Evolutionary conservation across 495 filamentous ascomycete genomes (phyloP).

Genomic region (Neurospora sp.): DNA sequence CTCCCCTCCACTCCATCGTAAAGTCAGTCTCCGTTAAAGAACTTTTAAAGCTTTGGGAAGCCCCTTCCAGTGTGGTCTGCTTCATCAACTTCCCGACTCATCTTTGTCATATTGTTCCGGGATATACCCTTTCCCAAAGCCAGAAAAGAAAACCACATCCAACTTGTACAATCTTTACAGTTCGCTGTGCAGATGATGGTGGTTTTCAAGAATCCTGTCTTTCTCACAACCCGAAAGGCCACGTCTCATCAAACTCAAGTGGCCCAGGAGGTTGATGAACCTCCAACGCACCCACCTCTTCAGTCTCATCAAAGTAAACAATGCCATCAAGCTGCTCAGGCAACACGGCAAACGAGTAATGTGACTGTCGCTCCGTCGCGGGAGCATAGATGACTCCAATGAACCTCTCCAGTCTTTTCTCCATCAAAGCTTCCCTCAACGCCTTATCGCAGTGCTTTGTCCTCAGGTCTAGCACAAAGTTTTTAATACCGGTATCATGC

Average conservation of each 20-base stretch:
- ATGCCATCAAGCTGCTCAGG: conserved; percentile 48
- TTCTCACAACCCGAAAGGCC: conserved; percentile 45
- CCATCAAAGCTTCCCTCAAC: conserved; percentile 32
- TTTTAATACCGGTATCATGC: conserved; percentile 25
- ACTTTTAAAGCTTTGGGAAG: not conserved
- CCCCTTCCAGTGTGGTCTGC: not conserved
- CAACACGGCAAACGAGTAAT: conserved; percentile 45
- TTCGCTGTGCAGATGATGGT: not conserved
- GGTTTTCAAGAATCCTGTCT: no score
- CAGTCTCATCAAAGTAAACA: conserved; percentile 47
- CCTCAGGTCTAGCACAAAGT: conserved; percentile 43
- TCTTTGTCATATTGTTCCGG: not conserved
- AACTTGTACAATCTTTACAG: not conserved
- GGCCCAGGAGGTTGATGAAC: conserved; percentile 38
- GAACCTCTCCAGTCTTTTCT: conserved; percentile 39
- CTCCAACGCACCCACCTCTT: conserved; percentile 43
- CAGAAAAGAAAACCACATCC: not conserved
- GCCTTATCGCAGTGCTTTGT: conserved; percentile 23
- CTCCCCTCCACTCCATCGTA: not conserved
- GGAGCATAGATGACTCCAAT: conserved; percentile 54
- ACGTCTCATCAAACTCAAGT: conserved; percentile 41
- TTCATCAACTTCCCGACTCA: not conserved
- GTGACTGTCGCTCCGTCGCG: conserved; percentile 42
- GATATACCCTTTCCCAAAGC: not conserved
- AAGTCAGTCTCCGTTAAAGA: not conserved